These are phyloP conservation scores for Floccularia luteovirens DNA, from an alignment of 768 basidiomycete species.

Conservation along the genomic window DNA sequence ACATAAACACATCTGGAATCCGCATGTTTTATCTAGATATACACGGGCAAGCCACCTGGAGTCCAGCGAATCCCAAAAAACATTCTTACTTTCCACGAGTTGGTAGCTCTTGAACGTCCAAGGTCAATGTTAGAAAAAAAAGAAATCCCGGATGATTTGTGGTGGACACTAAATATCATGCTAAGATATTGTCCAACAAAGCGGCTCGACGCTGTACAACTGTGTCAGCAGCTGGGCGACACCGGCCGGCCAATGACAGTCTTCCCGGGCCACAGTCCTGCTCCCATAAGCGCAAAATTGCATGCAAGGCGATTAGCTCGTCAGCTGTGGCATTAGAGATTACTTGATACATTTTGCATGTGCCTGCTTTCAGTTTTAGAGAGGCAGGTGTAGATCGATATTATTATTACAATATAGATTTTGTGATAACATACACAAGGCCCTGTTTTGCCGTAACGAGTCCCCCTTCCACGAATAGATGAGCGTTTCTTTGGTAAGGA, in stretches of 20 bases:
- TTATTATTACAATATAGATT: no score
- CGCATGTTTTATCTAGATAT: slow-evolving; percentile 6
- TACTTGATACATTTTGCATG: no score
- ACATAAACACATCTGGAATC: neutral
- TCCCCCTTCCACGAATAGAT: no score
- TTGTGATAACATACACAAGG: no score
- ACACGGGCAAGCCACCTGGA: slow-evolving; percentile 9
- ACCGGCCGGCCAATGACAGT: neutral
- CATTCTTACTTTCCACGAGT: slow-evolving; percentile 5
- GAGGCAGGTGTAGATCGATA: no score
- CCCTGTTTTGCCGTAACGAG: slow-evolving; percentile 9
- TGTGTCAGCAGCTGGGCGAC: neutral
- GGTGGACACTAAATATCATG: slow-evolving; percentile 8
- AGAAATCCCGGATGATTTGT: slow-evolving; percentile 7
- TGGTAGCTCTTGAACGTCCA: slow-evolving; percentile 6
- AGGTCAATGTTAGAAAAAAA: slow-evolving; percentile 5
- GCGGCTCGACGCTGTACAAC: slow-evolving; percentile 4
- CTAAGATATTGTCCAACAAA: slow-evolving; percentile 7
- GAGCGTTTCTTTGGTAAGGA: slow-evolving; percentile 11
- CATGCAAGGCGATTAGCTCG: neutral
- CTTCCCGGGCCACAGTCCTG: neutral
- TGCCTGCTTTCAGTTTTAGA: no score
- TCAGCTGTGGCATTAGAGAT: slow-evolving; percentile 8
- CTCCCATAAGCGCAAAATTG: neutral
- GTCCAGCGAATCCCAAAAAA: slow-evolving; percentile 7